phyloP scores from a whole-genome alignment of 805 yeast species.

The Cyberlindnera amylophila region DNA sequence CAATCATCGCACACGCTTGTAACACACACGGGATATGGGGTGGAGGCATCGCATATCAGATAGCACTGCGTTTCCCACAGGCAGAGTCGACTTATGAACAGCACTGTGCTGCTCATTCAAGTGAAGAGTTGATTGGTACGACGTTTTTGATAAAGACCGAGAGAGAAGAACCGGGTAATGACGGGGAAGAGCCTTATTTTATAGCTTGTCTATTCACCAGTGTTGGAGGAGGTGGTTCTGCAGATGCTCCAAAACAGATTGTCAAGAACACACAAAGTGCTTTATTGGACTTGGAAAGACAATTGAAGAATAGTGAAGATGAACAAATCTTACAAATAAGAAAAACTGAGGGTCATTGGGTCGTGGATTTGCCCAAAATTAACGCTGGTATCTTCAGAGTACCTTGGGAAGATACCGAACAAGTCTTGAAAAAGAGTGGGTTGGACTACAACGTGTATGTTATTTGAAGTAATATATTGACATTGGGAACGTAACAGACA shows the following conservation, averaged over 20 bases:
- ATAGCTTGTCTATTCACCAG: slow-evolving; percentile 74
- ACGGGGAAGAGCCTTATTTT: slow-evolving; percentile 22
- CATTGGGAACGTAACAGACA: too few species aligned
- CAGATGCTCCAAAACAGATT: slow-evolving; percentile 43
- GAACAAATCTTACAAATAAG: background rate
- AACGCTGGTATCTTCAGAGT: slow-evolving; percentile 78
- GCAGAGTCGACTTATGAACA: slow-evolving; percentile 47
- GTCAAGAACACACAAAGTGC: slow-evolving; percentile 48
- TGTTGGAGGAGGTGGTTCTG: slow-evolving; percentile 41
- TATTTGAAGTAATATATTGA: slow-evolving; percentile 18
- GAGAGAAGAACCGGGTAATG: slow-evolving; percentile 31
- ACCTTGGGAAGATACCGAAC: slow-evolving; percentile 73
- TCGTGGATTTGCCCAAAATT: slow-evolving; percentile 67
- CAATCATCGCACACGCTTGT: slow-evolving; percentile 73
- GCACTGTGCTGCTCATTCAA: slow-evolving; percentile 24
- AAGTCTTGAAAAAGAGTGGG: slow-evolving; percentile 35
- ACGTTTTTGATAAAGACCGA: slow-evolving; percentile 41
- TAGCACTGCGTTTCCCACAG: slow-evolving; percentile 50
- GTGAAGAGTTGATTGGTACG: slow-evolving; percentile 48
- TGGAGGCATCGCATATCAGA: slow-evolving; percentile 70
- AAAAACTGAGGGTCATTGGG: slow-evolving; percentile 16
- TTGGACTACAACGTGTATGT: slow-evolving; percentile 45
- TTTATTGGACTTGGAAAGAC: slow-evolving; percentile 40
- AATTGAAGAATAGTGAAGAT: slow-evolving; percentile 26
- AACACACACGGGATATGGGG: slow-evolving; percentile 82